A percentile compares a stretch with the other conserved stretches of the same genome.
phyloP scores from a whole-genome alignment of 345 rosid species.

The Psidium guajava region DNA sequence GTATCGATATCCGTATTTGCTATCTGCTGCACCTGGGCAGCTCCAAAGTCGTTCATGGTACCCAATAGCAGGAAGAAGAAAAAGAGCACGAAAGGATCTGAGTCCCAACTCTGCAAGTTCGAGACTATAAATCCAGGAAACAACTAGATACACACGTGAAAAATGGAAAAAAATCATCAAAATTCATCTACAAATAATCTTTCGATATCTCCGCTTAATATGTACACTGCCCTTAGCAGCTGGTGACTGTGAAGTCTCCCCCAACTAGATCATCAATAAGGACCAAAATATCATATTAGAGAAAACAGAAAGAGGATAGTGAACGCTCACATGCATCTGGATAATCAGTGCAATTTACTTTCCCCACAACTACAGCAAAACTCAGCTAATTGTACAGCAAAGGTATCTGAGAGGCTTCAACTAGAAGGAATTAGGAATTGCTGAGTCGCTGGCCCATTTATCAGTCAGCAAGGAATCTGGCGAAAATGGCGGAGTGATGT shows the following conservation, averaged over 20 bases:
- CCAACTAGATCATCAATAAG: not conserved
- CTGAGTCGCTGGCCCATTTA: conserved; percentile 47
- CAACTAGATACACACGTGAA: not conserved
- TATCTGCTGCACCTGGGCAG: not conserved
- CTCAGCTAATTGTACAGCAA: not conserved
- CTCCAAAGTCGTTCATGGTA: not conserved
- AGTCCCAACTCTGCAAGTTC: not conserved
- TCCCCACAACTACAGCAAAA: not conserved
- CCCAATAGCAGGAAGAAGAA: not conserved
- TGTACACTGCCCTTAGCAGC: not conserved
- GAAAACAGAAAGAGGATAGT: not conserved
- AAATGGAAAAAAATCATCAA: not conserved
- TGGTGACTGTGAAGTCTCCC: not conserved
- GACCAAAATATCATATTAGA: not conserved
- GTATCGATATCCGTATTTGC: not conserved
- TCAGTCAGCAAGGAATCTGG: conserved; percentile 40
- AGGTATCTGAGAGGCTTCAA: not conserved
- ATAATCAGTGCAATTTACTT: not conserved
- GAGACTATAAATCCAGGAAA: not conserved
- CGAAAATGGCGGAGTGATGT: conserved; percentile 33
- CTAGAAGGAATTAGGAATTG: conserved; percentile 17
- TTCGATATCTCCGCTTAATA: not conserved
- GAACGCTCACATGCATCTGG: not conserved
- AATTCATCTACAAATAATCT: not conserved
- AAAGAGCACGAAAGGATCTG: not conserved